Evolutionary conservation across 2,329 filamentous ascomycete species (phyloP).

Genomic region (Clarireedia hainanense): DNA sequence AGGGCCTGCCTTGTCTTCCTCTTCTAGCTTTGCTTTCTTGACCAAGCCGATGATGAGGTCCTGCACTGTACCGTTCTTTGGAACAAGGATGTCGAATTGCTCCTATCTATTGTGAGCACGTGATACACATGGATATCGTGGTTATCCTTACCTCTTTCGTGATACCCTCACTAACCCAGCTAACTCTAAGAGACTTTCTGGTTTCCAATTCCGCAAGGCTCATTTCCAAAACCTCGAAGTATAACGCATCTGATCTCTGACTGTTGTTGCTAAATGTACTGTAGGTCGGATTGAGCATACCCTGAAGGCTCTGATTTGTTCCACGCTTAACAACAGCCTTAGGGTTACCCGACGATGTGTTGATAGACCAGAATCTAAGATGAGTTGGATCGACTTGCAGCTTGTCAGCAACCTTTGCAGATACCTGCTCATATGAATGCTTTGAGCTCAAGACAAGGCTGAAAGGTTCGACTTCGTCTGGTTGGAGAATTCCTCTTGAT

Average conservation of each 20-base stretch:
- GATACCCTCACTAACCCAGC: constrained; percentile 81
- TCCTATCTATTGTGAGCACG: constrained; percentile 46
- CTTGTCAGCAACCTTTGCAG: constrained; percentile 72
- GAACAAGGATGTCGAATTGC: constrained; percentile 71
- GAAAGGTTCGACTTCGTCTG: constrained; percentile 56
- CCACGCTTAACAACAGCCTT: constrained; percentile 71
- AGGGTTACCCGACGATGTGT: constrained; percentile 65
- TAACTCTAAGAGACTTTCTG: constrained; percentile 79
- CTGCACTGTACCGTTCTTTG: constrained; percentile 73
- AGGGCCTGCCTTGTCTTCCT: constrained; percentile 60
- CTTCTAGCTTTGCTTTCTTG: constrained; percentile 72
- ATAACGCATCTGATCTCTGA: constrained; percentile 71
- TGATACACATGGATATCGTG: constrained; percentile 5
- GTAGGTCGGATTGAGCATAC: constrained; percentile 71
- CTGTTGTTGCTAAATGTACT: constrained; percentile 61
- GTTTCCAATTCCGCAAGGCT: constrained; percentile 88
- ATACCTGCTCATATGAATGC: constrained; percentile 81
- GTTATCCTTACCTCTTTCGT: constrained; percentile 67
- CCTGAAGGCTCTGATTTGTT: constrained; percentile 57
- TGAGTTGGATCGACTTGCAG: constrained; percentile 76
- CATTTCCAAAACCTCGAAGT: constrained; percentile 90
- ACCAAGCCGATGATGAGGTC: constrained; percentile 71
- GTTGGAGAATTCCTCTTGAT: constrained; percentile 37
- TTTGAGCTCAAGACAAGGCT: constrained; percentile 75
- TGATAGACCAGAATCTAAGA: constrained; percentile 84